Conservation (phyloP, 805 yeast species). For the Schwanniomyces vanrijiae region DNA sequence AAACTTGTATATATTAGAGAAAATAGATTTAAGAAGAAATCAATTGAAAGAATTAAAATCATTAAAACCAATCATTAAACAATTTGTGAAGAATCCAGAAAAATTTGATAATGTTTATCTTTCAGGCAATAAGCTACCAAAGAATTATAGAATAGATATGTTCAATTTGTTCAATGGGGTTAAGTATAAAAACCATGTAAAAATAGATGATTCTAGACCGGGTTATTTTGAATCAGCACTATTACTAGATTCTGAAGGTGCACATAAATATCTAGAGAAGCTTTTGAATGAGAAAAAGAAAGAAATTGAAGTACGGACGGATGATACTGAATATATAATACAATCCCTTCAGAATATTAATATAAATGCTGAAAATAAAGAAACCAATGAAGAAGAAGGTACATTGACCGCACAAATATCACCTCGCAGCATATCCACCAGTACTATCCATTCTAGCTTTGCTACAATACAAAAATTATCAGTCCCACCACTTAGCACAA, state of each 20-base stretch:
- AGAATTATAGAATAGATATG: constrained; percentile 50
- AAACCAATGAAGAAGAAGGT: constrained; percentile 8
- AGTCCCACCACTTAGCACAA: constrained; percentile 18
- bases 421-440: not conserved
- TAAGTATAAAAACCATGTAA: constrained; percentile 44
- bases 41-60: constrained; percentile 30
- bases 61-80: constrained; percentile 36
- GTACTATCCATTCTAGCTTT: not conserved
- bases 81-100: constrained; percentile 27
- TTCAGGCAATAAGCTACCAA: constrained; percentile 44
- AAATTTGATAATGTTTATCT: constrained; percentile 42
- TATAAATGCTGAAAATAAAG: not conserved
- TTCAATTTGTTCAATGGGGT: constrained; percentile 59
- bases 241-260: constrained; percentile 49
- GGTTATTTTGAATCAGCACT: constrained; percentile 61
- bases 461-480: not conserved
- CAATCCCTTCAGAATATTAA: not conserved
- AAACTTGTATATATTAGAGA: constrained; percentile 41
- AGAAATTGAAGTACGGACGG: not conserved
- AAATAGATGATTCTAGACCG: constrained; percentile 60
- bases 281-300: constrained; percentile 16
- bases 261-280: constrained; percentile 43
- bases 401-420: constrained; percentile 7
- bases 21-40: constrained; percentile 55
- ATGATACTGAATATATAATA: not conserved